These are phyloP conservation scores for Diaporthe batatas DNA, from an alignment of 2,329 filamentous ascomycete genomes.

Conservation along the genomic window DNA sequence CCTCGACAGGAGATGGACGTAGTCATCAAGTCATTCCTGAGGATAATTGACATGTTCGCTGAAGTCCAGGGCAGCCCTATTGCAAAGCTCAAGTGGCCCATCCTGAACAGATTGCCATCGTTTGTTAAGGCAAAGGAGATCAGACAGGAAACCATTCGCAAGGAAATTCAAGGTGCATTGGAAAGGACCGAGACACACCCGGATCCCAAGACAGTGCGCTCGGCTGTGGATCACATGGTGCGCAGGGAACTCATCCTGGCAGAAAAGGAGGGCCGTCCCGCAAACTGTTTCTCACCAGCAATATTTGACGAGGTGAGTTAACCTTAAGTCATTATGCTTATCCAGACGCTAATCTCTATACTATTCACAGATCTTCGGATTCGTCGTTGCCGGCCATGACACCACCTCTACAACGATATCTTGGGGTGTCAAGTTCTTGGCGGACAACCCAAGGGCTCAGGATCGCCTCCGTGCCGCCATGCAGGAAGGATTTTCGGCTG, in stretches of 20 bases:
- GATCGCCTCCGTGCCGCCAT: conserved; percentile 56
- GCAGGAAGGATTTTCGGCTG: conserved; percentile 53
- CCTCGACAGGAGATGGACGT: background rate
- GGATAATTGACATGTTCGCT: background rate
- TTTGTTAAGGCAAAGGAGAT: background rate
- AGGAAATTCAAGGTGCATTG: background rate
- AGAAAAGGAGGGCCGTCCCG: conserved; percentile 40
- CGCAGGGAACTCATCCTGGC: background rate
- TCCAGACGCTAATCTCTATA: too few relatives aligned
- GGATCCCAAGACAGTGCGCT: background rate
- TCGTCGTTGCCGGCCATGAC: conserved; percentile 57
- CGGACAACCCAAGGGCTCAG: conserved; percentile 54
- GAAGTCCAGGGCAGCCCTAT: background rate
- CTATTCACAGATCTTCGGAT: conserved; percentile 51
- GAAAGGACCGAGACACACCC: background rate
- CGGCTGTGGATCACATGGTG: conserved; percentile 20
- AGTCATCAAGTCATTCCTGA: background rate
- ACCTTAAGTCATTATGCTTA: background rate
- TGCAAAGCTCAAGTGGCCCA: background rate
- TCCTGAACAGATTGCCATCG: background rate
- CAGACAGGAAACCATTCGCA: background rate
- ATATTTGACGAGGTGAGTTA: conserved; percentile 15
- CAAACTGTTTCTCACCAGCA: background rate
- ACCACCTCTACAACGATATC: conserved; percentile 58
- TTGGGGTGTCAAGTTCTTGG: conserved; percentile 57